Conservation (phyloP, 2,329 filamentous ascomycete genomes). For the Phoma sp. region DNA sequence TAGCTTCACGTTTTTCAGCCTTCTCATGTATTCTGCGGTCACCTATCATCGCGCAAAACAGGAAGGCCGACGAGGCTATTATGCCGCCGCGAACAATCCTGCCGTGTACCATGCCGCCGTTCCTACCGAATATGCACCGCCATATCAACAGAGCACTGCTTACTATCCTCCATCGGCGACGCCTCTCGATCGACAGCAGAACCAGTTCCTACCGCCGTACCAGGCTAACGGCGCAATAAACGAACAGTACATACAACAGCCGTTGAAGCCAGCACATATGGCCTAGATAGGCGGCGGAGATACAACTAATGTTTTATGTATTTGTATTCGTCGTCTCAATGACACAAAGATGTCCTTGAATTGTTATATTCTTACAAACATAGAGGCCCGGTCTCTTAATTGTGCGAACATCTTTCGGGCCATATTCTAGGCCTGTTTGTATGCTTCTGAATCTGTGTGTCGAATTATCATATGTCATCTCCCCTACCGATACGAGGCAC, state of each 20-base stretch:
- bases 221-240: constrained; percentile 22
- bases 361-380: too few relatives aligned
- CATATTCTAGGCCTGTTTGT: background rate
- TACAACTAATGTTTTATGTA: background rate
- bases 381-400: too few relatives aligned
- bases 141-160: constrained; percentile 31
- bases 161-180: constrained; percentile 31
- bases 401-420: background rate
- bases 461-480: background rate
- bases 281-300: constrained; percentile 17
- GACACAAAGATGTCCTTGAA: too few relatives aligned
- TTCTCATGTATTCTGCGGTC: constrained; percentile 50
- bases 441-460: background rate
- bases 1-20: constrained; percentile 45
- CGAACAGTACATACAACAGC: constrained; percentile 33
- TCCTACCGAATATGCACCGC: constrained; percentile 22
- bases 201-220: constrained; percentile 27
- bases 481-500: background rate
- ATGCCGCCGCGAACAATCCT: constrained; percentile 42
- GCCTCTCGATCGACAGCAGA: constrained; percentile 23
- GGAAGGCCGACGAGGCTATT: constrained; percentile 40
- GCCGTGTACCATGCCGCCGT: constrained; percentile 31
- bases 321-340: background rate
- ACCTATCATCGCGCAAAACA: constrained; percentile 45
- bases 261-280: constrained; percentile 37